Conservation (phyloP, 371 early-diverging fungal species). For the Mucor lusitanicus region DNA sequence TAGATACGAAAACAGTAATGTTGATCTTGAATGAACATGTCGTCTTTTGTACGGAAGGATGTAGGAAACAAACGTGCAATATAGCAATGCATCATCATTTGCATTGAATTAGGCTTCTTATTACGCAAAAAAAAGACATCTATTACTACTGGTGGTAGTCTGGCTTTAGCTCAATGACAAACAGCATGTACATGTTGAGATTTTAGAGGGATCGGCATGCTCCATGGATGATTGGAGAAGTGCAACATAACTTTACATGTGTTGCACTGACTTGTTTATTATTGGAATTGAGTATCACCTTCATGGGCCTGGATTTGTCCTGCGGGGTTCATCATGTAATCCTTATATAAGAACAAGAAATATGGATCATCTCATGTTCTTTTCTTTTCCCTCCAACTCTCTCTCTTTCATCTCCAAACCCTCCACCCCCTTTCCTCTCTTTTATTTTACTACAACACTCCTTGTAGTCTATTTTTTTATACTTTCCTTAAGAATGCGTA, state of each 20-base stretch:
- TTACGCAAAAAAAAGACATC: too few species aligned
- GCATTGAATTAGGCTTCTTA: too few species aligned
- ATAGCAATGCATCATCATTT: too few species aligned
- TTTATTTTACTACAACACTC: not conserved
- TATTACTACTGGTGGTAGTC: too few species aligned
- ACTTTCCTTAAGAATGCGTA: constrained; percentile 15
- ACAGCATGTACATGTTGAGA: not conserved
- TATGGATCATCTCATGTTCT: not conserved
- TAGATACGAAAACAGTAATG: not conserved
- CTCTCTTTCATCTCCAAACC: not conserved
- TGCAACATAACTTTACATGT: constrained; percentile 2
- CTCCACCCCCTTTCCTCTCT: not conserved
- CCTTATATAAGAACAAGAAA: not conserved
- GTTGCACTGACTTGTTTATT: constrained; percentile 5
- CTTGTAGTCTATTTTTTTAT: not conserved
- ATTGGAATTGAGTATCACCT: constrained; percentile 1
- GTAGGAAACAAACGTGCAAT: too few species aligned
- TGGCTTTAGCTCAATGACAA: not conserved
- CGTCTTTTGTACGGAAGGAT: too few species aligned
- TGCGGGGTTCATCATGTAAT: not conserved
- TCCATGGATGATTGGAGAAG: not conserved
- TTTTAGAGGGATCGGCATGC: not conserved
- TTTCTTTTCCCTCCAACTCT: not conserved
- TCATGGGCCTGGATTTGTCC: constrained; percentile 2
- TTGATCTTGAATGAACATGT: too few species aligned